phyloP scores from a whole-genome alignment of 768 basidiomycete species.

The Agaricus blazei region DNA sequence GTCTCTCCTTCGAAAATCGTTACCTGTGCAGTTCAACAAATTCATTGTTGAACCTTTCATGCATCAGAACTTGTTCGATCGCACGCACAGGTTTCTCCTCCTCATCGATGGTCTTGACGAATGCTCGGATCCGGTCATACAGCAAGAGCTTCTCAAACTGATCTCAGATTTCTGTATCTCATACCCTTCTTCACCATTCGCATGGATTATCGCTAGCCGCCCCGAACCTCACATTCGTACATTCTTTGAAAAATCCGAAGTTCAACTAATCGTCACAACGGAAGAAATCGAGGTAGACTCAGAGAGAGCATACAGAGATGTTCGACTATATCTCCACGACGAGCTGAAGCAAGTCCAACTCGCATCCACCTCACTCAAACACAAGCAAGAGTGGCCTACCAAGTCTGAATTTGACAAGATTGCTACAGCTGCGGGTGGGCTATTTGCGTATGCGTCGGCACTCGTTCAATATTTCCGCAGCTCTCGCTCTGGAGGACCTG shows the following conservation, averaged over 20 bases:
- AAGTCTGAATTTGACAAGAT: conserved; percentile 13
- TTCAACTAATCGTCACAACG: background rate
- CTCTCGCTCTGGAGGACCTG: background rate
- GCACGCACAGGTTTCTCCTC: background rate
- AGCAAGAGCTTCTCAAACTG: conserved; percentile 11
- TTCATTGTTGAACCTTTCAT: conserved; percentile 12
- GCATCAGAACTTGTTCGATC: no score
- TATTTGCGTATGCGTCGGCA: conserved; percentile 21
- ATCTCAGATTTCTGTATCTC: conserved; percentile 3
- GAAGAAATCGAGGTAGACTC: conserved; percentile 10
- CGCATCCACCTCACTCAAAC: background rate
- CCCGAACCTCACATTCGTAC: conserved; percentile 19
- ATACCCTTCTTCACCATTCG: conserved; percentile 8
- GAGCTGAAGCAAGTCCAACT: conserved; percentile 8
- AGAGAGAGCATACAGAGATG: conserved; percentile 12
- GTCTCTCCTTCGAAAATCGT: conserved; percentile 7
- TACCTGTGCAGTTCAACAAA: conserved; percentile 7
- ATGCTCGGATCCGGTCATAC: conserved; percentile 11
- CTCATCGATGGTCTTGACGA: conserved; percentile 24
- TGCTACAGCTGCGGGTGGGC: conserved; percentile 16
- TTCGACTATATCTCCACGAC: conserved; percentile 12
- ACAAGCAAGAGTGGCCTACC: no score
- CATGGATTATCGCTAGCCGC: conserved; percentile 21
- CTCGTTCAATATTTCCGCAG: conserved; percentile 17
- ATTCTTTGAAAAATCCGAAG: background rate